phyloP scores from a whole-genome alignment of 306 rosid species.

The Rubus idaeus region DNA sequence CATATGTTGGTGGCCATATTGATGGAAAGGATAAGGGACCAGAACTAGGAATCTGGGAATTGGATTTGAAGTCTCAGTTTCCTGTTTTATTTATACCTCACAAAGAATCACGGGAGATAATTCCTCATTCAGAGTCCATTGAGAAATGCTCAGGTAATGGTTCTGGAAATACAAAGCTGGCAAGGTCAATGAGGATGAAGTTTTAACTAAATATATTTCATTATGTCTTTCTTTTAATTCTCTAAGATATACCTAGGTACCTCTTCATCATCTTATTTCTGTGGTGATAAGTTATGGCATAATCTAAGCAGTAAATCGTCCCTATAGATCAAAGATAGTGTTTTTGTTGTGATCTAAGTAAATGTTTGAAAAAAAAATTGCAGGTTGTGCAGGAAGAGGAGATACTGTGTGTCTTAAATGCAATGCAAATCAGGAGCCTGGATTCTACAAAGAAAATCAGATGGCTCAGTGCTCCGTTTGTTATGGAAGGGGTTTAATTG shows the following conservation, averaged over 20 bases:
- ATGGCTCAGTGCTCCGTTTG: slow-evolving; percentile 71
- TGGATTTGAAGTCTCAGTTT: slow-evolving; percentile 84
- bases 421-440: slow-evolving; percentile 78
- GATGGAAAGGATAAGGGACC: slow-evolving; percentile 82
- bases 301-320: too few species aligned
- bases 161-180: slow-evolving; percentile 11
- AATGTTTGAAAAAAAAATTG: slow-evolving; percentile 27
- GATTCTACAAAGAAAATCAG: slow-evolving; percentile 75
- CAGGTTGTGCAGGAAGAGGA: slow-evolving; percentile 88
- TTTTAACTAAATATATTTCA: slow-evolving; percentile 4
- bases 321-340: too few species aligned
- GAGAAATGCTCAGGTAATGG: slow-evolving; percentile 78
- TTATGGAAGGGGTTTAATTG: slow-evolving; percentile 92
- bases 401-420: slow-evolving; percentile 53
- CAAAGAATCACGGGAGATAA: slow-evolving; percentile 61
- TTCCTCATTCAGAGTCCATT: slow-evolving; percentile 79
- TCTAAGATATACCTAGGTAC: neutral
- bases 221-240: neutral
- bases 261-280: too few species aligned
- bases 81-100: slow-evolving; percentile 67
- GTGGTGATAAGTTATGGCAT: too few species aligned
- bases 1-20: slow-evolving; percentile 50
- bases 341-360: neutral
- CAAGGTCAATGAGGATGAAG: neutral
- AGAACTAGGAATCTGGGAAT: slow-evolving; percentile 84